Conservation (phyloP, 2,329 filamentous ascomycete species). For the Rutstroemia sydowiana region DNA sequence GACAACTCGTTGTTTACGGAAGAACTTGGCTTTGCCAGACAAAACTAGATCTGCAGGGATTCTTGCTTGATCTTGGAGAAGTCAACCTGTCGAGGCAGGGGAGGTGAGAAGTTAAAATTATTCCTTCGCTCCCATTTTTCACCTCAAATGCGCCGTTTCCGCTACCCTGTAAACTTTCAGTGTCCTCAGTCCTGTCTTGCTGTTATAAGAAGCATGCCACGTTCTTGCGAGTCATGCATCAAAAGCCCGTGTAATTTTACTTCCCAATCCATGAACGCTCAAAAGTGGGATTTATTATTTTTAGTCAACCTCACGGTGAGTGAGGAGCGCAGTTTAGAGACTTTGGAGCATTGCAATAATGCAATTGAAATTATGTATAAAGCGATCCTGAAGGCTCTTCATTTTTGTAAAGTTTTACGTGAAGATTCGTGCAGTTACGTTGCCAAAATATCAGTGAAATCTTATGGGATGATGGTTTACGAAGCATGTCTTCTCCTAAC, state of each 20-base stretch:
- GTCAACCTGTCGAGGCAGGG: slow-evolving; percentile 8
- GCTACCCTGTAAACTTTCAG: neutral
- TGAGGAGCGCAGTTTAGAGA: neutral
- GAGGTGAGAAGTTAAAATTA: neutral
- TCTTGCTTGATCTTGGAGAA: slow-evolving; percentile 10
- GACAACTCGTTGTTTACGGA: slow-evolving; percentile 1
- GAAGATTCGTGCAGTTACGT: neutral
- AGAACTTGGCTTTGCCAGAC: neutral
- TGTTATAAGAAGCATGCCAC: slow-evolving; percentile 10
- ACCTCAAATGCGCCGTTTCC: slow-evolving; percentile 5
- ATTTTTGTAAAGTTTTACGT: neutral
- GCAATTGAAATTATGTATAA: slow-evolving; percentile 3
- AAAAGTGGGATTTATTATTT: slow-evolving; percentile 4
- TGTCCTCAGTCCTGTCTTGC: no score
- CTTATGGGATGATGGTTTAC: neutral
- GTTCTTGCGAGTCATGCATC: slow-evolving; percentile 10
- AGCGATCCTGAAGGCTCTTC: no score
- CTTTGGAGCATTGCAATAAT: neutral
- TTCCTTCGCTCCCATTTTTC: slow-evolving; percentile 4
- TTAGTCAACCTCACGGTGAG: neutral
- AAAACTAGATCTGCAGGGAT: slow-evolving; percentile 5
- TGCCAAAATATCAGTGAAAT: neutral
- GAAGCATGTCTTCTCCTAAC: neutral
- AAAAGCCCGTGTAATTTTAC: neutral
- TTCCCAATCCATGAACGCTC: slow-evolving; percentile 5